Evolutionary conservation across 1,139 yeast genomes (phyloP), one percentile per base, ranked within the genome.

Genomic region (Kodamaea ohmeri): DNA sequence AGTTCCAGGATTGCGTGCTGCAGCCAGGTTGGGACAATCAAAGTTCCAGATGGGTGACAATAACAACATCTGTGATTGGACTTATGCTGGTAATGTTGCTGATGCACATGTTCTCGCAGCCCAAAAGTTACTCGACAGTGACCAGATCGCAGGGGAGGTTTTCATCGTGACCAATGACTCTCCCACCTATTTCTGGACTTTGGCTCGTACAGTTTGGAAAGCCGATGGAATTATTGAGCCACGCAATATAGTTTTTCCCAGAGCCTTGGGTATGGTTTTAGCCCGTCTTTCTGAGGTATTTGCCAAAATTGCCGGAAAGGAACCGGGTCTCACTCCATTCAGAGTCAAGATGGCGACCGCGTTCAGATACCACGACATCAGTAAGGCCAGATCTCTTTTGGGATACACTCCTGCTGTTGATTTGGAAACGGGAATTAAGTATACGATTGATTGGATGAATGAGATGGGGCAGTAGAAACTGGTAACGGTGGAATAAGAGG

Each of bases 81-180:
- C 97, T 0, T 94, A 89, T 54, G 98, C 85, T n/a, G 97, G 97
- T n/a, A 94, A 94, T 60, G 97, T 94, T 16, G 98, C 98, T 0
- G 95, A 89, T 63, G 83, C 97, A 4, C 99, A 94, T 61, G 89
- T 92, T 7, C 68, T 92, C 39, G 98, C 97, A 1, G 95, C 97
- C 2, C 69, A 83, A 51, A 81, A 81, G 60, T 63, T 90, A 14
- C 62, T 88, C 38, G 46, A 60, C 6, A 65, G 71, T 15, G 46
- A 52, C 1, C 43, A 56, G 26, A 79, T 92, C 20, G 83, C 87
- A 6, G 98, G 98, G 33, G 86, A 92, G 58, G 78, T 86, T 0
- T 92, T 89, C 61, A 87, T 92, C 53, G 70, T 94, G 46, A 92
- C 98, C 12, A 94, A 94, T 57, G 98, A 90, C 61, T 76, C 90